These are phyloP conservation scores for Tolypocladium amazonense DNA, from an alignment of 2,329 filamentous ascomycete genomes.

Conservation along the genomic window DNA sequence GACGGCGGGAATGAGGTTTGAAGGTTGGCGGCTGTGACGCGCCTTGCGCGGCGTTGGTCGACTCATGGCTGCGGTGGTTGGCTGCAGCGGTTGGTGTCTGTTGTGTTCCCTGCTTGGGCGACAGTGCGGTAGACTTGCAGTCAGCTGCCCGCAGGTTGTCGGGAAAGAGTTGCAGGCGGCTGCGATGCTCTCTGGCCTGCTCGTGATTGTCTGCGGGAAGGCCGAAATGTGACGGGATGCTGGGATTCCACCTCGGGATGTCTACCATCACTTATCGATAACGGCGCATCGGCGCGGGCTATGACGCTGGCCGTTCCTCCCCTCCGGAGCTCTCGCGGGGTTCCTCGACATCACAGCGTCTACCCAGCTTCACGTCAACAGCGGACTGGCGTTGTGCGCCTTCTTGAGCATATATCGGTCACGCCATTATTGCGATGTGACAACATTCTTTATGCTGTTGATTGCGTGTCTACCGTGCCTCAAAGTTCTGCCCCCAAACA, in stretches of 20 bases:
- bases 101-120: not conserved
- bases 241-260: not conserved
- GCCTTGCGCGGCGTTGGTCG: constrained; percentile 28
- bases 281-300: not conserved
- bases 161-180: not conserved
- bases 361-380: not conserved
- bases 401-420: not conserved
- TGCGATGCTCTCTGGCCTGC: not conserved
- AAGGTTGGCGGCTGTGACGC: constrained; percentile 30
- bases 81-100: not conserved
- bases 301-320: not conserved
- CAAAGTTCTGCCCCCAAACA: not conserved
- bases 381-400: not conserved
- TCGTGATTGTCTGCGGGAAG: not conserved
- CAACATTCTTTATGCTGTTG: not conserved
- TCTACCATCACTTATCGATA: constrained; percentile 17
- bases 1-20: constrained; percentile 26
- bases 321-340: not conserved
- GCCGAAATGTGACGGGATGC: not conserved
- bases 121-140: not conserved
- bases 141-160: not conserved
- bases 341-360: not conserved
- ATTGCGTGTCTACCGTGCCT: not conserved
- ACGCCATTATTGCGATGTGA: not conserved
- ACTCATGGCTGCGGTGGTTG: constrained; percentile 25